These are phyloP conservation scores for Ustilago nuda DNA, from an alignment of 1,284 basidiomycete genomes.

Conservation along the genomic window DNA sequence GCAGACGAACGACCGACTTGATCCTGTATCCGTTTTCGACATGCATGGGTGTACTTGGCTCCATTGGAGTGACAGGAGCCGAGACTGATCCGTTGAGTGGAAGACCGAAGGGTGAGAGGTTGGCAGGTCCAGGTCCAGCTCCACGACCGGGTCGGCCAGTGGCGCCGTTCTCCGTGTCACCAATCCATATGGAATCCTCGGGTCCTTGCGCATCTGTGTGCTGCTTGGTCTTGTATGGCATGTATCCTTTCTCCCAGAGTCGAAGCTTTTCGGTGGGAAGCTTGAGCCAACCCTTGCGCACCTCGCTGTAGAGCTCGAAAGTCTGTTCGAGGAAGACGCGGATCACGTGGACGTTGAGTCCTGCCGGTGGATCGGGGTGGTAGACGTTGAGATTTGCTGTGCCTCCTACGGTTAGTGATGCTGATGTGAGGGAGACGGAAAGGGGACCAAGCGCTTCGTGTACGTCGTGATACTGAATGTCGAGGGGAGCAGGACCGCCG, in stretches of 20 bases:
- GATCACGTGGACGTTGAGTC: slow-evolving; percentile 63
- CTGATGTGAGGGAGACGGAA: slow-evolving; percentile 59
- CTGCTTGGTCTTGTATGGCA: slow-evolving; percentile 65
- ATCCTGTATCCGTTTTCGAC: slow-evolving; percentile 62
- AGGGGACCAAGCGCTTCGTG: slow-evolving; percentile 66
- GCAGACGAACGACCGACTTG: slow-evolving; percentile 63
- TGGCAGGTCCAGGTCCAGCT: slow-evolving; percentile 38
- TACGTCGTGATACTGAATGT: slow-evolving; percentile 65
- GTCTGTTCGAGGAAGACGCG: slow-evolving; percentile 67
- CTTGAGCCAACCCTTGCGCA: slow-evolving; percentile 59
- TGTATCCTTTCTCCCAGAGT: slow-evolving; percentile 65
- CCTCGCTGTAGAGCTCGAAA: slow-evolving; percentile 63
- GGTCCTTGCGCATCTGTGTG: slow-evolving; percentile 36
- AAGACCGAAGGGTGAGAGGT: slow-evolving; percentile 51
- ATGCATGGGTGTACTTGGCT: slow-evolving; percentile 40
- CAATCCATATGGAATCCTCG: slow-evolving; percentile 58
- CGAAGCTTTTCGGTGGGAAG: slow-evolving; percentile 64
- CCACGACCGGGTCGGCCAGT: slow-evolving; percentile 54
- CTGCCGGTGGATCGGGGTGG: slow-evolving; percentile 64
- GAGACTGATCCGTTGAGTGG: slow-evolving; percentile 51
- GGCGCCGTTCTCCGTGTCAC: slow-evolving; percentile 39
- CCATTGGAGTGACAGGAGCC: slow-evolving; percentile 50
- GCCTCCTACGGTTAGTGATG: slow-evolving; percentile 66
- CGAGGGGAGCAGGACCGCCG: slow-evolving; percentile 63
- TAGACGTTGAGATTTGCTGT: slow-evolving; percentile 57